Base-by-base conservation (phyloP, 805 yeast genomes). In the Sungouiozyma ichnusensis region DNA sequence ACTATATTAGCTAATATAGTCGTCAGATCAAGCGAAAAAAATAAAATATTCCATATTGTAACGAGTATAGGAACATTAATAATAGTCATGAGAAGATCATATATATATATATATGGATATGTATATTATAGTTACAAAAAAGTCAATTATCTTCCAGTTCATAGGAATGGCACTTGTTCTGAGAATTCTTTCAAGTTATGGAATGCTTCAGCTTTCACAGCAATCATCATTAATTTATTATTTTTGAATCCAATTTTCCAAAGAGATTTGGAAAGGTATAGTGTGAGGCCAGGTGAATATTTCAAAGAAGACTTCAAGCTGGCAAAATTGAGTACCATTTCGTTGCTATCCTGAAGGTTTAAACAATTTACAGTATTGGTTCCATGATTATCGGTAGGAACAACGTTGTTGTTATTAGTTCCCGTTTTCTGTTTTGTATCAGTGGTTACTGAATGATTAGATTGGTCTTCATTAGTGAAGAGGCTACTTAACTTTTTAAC, bases 161-260 rank as follows among this genome's bases (percentile, higher is more conserved):
- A 53, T 35, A 53, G 20, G 42, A 43, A 53, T 4, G 48, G 48
- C 3, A 51, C 16, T 16, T 40, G 33, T 36, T 43, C 49, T 37
- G 46, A 46, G 20, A 42, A 53, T 36, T 54, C 51, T 31, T 42
- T 51, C 3, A 39, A 40, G 8, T 48, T 49, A 14, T 38, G 20
- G 36, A 49, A 51, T 6, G 51, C 39, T 15, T 50, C 48, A 6
- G 51, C 51, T 39, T 52, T 55, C 24, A 52, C 37, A 3, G 54
- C 58, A 9, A 54, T 40, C 38, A 54, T 31, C 33, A 51, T 44
- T 9, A 54, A 5, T 33, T 46, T 39, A 5, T 46, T 45, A 29
- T 43, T 35, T 14, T 43, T 40, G 11, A 52, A 39, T 13, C 52
- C 56, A 16, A 55, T 19, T 41, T 51, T 54, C 58, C 60, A 55